Conservation (phyloP, 208 protist species). For the Leishmania major region DNA sequence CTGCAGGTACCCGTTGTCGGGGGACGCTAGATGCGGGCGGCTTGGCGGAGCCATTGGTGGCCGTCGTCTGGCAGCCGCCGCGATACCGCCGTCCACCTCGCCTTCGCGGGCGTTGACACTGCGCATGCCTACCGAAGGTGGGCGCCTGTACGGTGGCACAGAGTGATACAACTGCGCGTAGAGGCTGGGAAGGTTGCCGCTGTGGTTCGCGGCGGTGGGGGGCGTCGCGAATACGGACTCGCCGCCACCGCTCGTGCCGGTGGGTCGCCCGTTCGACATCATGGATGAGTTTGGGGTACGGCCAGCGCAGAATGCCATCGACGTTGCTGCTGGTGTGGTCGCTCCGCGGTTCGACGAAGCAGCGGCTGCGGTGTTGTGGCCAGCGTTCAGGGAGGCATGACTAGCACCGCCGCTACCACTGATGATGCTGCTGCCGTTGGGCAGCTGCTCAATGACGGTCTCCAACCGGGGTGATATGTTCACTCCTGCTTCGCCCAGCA, state of each 20-base stretch:
- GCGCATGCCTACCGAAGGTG: neutral
- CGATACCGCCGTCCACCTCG: neutral
- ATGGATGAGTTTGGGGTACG: neutral
- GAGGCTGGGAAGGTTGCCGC: neutral
- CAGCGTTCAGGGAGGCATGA: neutral
- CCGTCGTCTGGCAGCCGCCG: neutral
- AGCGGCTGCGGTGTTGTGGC: neutral
- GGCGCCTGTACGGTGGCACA: neutral
- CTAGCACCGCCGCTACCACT: neutral
- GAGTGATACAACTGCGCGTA: neutral
- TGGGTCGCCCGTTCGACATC: neutral
- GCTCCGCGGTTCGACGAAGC: neutral
- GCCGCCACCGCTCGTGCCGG: neutral
- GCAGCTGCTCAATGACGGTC: conserved; percentile 16
- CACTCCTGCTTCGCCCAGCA: conserved; percentile 38
- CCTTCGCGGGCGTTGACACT: neutral
- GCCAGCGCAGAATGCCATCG: neutral
- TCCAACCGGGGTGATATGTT: conserved; percentile 27
- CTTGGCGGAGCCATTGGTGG: neutral
- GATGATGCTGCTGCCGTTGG: neutral
- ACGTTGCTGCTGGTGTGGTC: neutral
- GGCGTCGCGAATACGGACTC: neutral
- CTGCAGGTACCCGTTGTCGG: neutral
- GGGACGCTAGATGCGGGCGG: neutral
- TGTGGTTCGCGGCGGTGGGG: neutral